Base-by-base conservation (phyloP, 192 early-diverging fungal species). In the Backusella westeae region DNA sequence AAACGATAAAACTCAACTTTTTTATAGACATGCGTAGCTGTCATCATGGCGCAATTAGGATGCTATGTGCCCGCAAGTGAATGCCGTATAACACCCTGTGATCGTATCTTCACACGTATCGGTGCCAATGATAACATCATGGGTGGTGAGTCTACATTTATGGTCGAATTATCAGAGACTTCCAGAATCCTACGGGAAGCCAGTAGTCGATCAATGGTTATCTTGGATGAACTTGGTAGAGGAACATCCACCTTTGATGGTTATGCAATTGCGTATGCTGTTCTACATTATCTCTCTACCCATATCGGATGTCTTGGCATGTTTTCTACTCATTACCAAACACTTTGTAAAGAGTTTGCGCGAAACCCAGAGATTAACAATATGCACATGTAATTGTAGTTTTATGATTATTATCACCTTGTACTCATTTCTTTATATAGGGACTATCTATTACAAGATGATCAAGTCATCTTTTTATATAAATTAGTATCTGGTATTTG, bases 181-280 rank as follows among this genome's bases (percentile, higher is more conserved):
- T 91, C 93, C 36, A 94, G 91, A 65, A 98, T 99, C 74, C 77
- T 99, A 67, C 87, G 90, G 38, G 93, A 99, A 77, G 97, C 98
- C 0, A 97, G 97, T 6, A 92, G 91, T 2, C 86, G 88, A 0
- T 97, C 95, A 8, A 89, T 99, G 74, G 97, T 98, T 4, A 96
- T 99, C 74, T 81, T 99, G 56, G 98, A 99, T 83, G 97, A 99
- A 86, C 89, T 99, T 34, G 98, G 98, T 72, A 89, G 98, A 39
- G 98, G 97, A 6, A 99, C 98, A 4, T 93, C 90, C 76, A 99
- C 98, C 0, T 95, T 94, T 85, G 97, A 99, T 83, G 98, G 98
- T 38, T 93, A 96, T 80, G 95, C 98, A 4, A 96, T 99, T 74
- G 98, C 98, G 0, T 96, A 91, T 83, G 86, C 94, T 4, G 96